A percentile compares a stretch with the other conserved stretches of the same genome.
phyloP scores from a whole-genome alignment of 257 asterid species.

The Galeopsis tetrahit region DNA sequence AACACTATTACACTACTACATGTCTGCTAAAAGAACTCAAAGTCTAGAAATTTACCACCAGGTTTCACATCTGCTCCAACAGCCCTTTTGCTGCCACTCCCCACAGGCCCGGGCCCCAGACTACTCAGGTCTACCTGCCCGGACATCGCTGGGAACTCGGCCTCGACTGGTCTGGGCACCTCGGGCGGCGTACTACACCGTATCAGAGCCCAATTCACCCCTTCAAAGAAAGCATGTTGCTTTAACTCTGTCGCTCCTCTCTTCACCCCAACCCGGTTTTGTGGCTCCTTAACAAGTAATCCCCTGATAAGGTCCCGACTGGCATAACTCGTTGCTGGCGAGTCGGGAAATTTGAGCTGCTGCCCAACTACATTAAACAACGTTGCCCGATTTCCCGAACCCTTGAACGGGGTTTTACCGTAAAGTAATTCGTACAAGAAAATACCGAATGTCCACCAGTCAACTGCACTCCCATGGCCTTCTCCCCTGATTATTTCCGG shows the following conservation, averaged over 20 bases:
- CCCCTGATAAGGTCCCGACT: constrained; percentile 81
- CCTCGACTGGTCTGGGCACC: constrained; percentile 75
- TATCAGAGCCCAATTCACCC: constrained; percentile 86
- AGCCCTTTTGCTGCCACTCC: constrained; percentile 56
- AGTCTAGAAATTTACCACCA: constrained; percentile 87
- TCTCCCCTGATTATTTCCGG: constrained; percentile 88
- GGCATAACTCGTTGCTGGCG: constrained; percentile 82
- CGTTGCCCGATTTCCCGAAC: constrained; percentile 78
- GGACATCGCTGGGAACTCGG: constrained; percentile 55
- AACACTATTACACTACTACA: constrained; percentile 9
- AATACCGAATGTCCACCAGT: constrained; percentile 93
- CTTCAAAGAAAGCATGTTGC: constrained; percentile 86
- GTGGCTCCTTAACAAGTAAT: constrained; percentile 84
- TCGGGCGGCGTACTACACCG: constrained; percentile 91
- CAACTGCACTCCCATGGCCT: constrained; percentile 93
- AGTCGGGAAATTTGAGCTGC: constrained; percentile 72
- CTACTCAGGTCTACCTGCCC: constrained; percentile 61
- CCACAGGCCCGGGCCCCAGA: constrained; percentile 41
- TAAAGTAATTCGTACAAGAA: constrained; percentile 75
- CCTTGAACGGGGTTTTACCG: constrained; percentile 86
- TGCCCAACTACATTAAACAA: constrained; percentile 81
- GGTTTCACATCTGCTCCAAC: constrained; percentile 61
- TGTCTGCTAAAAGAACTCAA: constrained; percentile 77
- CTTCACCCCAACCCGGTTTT: constrained; percentile 74
- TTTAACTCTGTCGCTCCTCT: constrained; percentile 86